A percentile compares a stretch with the other conserved stretches of the same genome.
Conservation (phyloP, 208 protist genomes). For the Herpetomonas muscarum region DNA sequence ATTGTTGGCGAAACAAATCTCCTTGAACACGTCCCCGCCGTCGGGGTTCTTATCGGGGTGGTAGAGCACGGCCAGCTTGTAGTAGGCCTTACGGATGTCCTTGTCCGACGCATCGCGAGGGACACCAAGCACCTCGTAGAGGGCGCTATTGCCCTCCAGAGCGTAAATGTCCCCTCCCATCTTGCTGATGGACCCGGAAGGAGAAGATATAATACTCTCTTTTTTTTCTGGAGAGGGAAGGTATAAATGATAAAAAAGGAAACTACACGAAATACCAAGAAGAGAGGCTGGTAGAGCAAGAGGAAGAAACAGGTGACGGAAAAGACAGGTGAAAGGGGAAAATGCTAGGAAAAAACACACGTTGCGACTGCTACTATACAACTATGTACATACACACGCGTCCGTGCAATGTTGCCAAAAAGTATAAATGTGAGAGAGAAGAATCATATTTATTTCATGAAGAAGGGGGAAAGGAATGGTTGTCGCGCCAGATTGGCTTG, state of each 20-base stretch:
- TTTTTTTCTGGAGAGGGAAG: background rate
- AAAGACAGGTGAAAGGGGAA: no score
- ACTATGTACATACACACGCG: no score
- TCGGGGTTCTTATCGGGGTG: slow-evolving; percentile 90
- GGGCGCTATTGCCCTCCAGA: slow-evolving; percentile 58
- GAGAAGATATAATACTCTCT: background rate
- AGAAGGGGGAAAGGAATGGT: no score
- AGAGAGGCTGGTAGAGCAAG: no score
- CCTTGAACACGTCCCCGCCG: slow-evolving; percentile 77
- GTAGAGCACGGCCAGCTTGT: slow-evolving; percentile 79
- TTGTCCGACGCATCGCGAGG: slow-evolving; percentile 42
- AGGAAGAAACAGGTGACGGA: no score
- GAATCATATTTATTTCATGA: no score
- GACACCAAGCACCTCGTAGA: slow-evolving; percentile 82
- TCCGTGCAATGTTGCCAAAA: no score
- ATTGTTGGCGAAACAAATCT: slow-evolving; percentile 79
- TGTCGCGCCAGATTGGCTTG: no score
- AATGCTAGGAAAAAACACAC: no score
- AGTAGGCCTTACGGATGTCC: slow-evolving; percentile 84
- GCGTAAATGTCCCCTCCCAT: slow-evolving; percentile 66
- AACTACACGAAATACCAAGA: no score
- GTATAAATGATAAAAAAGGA: background rate
- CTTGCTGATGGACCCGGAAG: background rate
- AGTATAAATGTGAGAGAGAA: no score
- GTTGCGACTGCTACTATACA: no score